phyloP scores from a whole-genome alignment of 2,329 filamentous ascomycete genomes.

The Epichloe baconii region DNA sequence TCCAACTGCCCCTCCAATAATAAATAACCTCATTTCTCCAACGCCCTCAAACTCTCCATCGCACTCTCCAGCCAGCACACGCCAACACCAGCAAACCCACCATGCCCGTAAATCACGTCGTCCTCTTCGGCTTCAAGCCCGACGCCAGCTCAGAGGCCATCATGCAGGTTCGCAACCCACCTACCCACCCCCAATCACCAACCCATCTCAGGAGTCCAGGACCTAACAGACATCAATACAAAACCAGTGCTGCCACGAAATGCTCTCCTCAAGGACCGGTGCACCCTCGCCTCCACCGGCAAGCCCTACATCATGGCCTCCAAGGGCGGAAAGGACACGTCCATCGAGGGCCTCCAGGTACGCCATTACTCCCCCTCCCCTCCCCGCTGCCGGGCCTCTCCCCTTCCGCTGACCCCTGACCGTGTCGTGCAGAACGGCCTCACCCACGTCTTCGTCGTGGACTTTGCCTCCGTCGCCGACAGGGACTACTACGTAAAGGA shows the following conservation, averaged over 20 bases:
- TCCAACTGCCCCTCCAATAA: background rate
- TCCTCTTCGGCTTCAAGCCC: slow-evolving; percentile 5
- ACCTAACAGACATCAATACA: no score
- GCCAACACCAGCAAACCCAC: background rate
- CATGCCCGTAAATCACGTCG: slow-evolving; percentile 5
- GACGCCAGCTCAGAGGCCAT: background rate
- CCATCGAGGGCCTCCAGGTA: slow-evolving; percentile 47
- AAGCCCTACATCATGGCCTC: slow-evolving; percentile 46
- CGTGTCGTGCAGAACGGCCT: slow-evolving; percentile 37
- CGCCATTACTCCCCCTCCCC: background rate
- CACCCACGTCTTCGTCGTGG: slow-evolving; percentile 55
- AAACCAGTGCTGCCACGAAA: slow-evolving; percentile 16
- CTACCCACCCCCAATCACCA: background rate
- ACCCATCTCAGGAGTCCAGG: no score
- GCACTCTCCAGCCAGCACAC: background rate
- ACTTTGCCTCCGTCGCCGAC: slow-evolving; percentile 51
- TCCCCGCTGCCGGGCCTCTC: background rate
- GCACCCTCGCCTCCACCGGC: slow-evolving; percentile 46
- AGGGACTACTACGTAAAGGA: slow-evolving; percentile 53
- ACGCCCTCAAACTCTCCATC: no score
- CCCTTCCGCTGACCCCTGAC: background rate
- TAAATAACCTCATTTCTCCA: background rate
- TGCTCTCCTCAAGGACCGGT: slow-evolving; percentile 43
- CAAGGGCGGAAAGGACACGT: slow-evolving; percentile 49
- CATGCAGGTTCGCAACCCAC: slow-evolving; percentile 1